Conservation (phyloP, 805 yeast species). For the Schizosaccharomyces lindneri region DNA sequence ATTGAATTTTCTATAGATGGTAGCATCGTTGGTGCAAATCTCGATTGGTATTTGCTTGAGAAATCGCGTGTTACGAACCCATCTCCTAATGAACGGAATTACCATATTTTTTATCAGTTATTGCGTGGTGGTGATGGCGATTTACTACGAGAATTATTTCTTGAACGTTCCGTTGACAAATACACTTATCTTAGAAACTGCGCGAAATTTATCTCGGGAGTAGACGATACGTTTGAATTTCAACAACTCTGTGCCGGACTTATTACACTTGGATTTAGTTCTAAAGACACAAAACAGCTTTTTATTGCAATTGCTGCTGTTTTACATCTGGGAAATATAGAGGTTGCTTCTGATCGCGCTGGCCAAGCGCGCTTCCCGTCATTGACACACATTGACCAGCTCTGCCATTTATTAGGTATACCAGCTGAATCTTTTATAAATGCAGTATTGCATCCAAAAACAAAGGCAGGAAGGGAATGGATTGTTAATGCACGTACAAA, state of each 20-base stretch:
- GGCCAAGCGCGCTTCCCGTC: slow-evolving; percentile 49
- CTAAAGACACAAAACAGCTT: slow-evolving; percentile 29
- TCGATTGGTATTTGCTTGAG: slow-evolving; percentile 83
- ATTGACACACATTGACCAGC: slow-evolving; percentile 24
- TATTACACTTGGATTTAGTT: slow-evolving; percentile 42
- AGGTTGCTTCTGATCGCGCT: slow-evolving; percentile 32
- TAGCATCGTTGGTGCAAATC: slow-evolving; percentile 61
- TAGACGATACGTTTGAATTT: slow-evolving; percentile 55
- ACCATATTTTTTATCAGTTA: slow-evolving; percentile 82
- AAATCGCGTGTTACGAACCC: slow-evolving; percentile 87
- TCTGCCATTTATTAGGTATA: slow-evolving; percentile 45
- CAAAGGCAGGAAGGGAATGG: slow-evolving; percentile 73
- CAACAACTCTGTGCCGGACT: slow-evolving; percentile 36
- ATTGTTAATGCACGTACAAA: slow-evolving; percentile 61
- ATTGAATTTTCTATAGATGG: slow-evolving; percentile 46
- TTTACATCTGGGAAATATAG: slow-evolving; percentile 66
- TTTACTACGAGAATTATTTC: slow-evolving; percentile 12
- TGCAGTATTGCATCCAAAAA: slow-evolving; percentile 50
- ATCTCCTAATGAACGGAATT: slow-evolving; percentile 69
- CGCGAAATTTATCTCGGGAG: slow-evolving; percentile 30
- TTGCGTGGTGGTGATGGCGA: slow-evolving; percentile 36
- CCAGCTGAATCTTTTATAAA: slow-evolving; percentile 26
- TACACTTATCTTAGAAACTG: slow-evolving; percentile 38
- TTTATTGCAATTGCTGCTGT: slow-evolving; percentile 49
- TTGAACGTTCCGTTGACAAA: slow-evolving; percentile 20